A percentile compares a stretch with the other conserved stretches of the same genome.
Conservation (phyloP, 2,329 filamentous ascomycete genomes). For the Pestalotiopsis sp. region DNA sequence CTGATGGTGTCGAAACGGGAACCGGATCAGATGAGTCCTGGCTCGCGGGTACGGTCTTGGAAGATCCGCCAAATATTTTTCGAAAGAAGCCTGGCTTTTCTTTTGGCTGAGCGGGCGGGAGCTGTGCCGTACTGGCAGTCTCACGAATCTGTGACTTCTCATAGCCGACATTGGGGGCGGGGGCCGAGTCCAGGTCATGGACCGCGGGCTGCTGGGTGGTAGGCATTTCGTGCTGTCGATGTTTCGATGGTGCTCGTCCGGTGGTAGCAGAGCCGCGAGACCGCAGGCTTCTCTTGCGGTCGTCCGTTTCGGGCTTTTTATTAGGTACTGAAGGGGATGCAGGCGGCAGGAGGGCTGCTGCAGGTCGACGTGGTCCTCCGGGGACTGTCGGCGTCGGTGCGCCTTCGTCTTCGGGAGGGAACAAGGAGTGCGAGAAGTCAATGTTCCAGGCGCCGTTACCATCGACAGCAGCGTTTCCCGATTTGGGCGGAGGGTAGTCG, state of each 20-base stretch:
- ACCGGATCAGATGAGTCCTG: constrained; percentile 22
- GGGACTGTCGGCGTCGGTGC: constrained; percentile 86
- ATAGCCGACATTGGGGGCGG: constrained; percentile 61
- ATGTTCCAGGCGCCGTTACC: constrained; percentile 40
- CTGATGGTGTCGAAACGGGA: constrained; percentile 38
- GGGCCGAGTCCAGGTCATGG: constrained; percentile 50
- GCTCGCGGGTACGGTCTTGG: constrained; percentile 51
- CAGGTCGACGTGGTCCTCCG: constrained; percentile 67
- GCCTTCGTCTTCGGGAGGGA: constrained; percentile 70
- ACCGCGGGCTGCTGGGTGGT: constrained; percentile 32
- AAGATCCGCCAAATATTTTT: constrained; percentile 84
- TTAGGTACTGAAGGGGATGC: constrained; percentile 41
- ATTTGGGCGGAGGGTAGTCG: constrained; percentile 62
- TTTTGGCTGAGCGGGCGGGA: constrained; percentile 50
- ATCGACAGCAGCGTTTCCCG: constrained; percentile 9
- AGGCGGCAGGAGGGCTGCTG: constrained; percentile 32
- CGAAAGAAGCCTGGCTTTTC: constrained; percentile 89
- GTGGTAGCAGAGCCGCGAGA: constrained; percentile 39
- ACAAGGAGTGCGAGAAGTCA: constrained; percentile 51
- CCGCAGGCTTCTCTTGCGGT: constrained; percentile 56
- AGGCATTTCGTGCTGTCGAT: constrained; percentile 19
- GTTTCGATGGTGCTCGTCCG: constrained; percentile 34
- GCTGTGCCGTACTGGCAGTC: constrained; percentile 35
- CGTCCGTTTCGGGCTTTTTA: constrained; percentile 28
- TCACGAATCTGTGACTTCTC: constrained; percentile 63